A percentile compares a stretch with the other conserved stretches of the same genome.
These are phyloP conservation scores for Lactifluus subvellereus DNA, from an alignment of 768 basidiomycete genomes.

Conservation along the genomic window DNA sequence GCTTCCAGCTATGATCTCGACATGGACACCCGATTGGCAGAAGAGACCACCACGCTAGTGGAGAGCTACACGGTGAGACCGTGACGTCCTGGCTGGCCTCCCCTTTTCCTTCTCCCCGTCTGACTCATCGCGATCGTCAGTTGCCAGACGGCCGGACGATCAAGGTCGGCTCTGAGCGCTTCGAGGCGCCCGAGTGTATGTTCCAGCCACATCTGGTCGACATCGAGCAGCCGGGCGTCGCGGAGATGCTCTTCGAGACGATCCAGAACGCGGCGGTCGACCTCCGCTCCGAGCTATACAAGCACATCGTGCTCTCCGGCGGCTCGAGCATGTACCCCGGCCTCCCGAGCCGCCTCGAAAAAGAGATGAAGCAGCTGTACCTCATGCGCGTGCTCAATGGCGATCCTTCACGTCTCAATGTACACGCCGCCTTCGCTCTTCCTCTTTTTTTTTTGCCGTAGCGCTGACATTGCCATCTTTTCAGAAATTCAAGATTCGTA, in stretches of 20 bases:
- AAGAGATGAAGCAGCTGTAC: conserved; percentile 99
- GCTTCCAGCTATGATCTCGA: conserved; percentile 85
- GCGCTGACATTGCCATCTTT: too few relatives aligned
- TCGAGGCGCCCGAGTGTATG: conserved; percentile 99
- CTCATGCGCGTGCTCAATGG: conserved; percentile 82
- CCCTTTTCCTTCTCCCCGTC: conserved; percentile 9
- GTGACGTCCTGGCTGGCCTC: neutral
- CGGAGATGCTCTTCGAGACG: conserved; percentile 97
- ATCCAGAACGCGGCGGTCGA: conserved; percentile 92
- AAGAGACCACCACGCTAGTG: conserved; percentile 94
- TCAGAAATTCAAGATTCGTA: too few relatives aligned
- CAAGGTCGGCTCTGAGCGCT: conserved; percentile 97
- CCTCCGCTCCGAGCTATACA: conserved; percentile 86
- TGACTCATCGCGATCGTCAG: conserved; percentile 56
- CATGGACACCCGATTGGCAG: conserved; percentile 84
- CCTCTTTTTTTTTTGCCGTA: too few relatives aligned
- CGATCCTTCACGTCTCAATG: conserved; percentile 54
- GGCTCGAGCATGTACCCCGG: conserved; percentile 99
- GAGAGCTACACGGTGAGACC: conserved; percentile 83
- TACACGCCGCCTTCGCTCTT: too few relatives aligned
- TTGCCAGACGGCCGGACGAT: conserved; percentile 78
- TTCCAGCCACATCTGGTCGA: conserved; percentile 99
- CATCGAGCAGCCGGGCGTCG: conserved; percentile 92
- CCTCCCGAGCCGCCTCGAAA: conserved; percentile 92
- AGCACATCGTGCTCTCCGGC: conserved; percentile 95